Percentiles rank a stretch among this genome's conserved stretches.
These are phyloP conservation scores for Rickenella mellea DNA, from an alignment of 768 basidiomycete species.

Conservation along the genomic window DNA sequence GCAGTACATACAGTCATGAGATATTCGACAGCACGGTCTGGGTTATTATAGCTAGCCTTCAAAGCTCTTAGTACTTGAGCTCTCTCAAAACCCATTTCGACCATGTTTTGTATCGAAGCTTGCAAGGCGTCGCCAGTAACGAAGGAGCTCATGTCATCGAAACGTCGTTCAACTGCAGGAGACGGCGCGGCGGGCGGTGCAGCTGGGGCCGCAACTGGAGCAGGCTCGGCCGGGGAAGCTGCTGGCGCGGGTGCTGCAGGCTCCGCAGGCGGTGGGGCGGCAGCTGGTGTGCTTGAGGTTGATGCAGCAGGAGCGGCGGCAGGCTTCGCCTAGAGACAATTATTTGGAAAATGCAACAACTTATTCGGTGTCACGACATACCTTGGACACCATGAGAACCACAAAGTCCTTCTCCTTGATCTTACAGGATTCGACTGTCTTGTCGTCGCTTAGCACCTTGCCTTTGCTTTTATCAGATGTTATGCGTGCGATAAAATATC, in stretches of 20 bases:
- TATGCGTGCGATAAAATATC: conserved; percentile 5
- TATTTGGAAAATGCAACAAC: too few relatives aligned
- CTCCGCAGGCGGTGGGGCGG: conserved; percentile 20
- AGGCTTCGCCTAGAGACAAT: conserved; percentile 4
- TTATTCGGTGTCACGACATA: too few relatives aligned
- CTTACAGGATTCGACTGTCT: conserved; percentile 77
- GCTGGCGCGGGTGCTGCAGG: conserved; percentile 23
- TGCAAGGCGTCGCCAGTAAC: conserved; percentile 72
- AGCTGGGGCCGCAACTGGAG: conserved; percentile 25
- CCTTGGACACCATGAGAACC: conserved; percentile 99
- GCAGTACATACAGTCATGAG: conserved; percentile 66
- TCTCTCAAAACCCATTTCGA: conserved; percentile 88
- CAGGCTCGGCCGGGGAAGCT: conserved; percentile 24
- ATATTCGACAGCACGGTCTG: conserved; percentile 97
- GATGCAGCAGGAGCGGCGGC: conserved; percentile 17
- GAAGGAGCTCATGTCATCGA: conserved; percentile 50
- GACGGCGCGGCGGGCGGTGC: conserved; percentile 21
- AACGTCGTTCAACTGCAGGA: conserved; percentile 20
- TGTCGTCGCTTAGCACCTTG: conserved; percentile 83
- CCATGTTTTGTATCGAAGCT: conserved; percentile 69
- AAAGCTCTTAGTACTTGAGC: conserved; percentile 81
- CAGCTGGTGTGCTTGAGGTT: conserved; percentile 22
- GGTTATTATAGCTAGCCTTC: conserved; percentile 93
- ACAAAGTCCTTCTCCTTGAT: conserved; percentile 99
- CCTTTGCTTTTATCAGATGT: conserved; percentile 36